Percentiles rank a stretch among this genome's conserved stretches.
phyloP scores from a whole-genome alignment of 306 rosid species.

The Vigna trinervia region DNA sequence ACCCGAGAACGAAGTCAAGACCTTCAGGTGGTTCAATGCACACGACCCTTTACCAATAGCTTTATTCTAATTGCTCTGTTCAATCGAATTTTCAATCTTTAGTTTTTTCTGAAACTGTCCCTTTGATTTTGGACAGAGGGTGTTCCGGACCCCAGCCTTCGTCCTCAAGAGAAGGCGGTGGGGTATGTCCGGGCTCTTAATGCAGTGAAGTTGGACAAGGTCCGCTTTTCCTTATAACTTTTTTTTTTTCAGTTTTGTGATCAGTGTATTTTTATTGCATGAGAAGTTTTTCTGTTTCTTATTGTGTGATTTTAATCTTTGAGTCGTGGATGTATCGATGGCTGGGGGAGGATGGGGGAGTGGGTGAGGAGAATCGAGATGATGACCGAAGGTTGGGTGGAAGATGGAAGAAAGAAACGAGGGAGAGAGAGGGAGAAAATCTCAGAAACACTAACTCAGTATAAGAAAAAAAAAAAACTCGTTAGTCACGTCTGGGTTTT shows the following conservation, averaged over 20 bases:
- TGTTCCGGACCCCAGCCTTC: slow-evolving; percentile 80
- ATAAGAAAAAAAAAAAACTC: too few species aligned
- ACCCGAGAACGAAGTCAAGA: slow-evolving; percentile 94
- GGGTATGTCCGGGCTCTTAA: slow-evolving; percentile 92
- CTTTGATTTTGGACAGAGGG: slow-evolving; percentile 61
- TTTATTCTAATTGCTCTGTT: neutral
- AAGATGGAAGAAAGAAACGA: too few species aligned
- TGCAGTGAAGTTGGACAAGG: slow-evolving; percentile 94
- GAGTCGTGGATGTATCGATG: neutral
- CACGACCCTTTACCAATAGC: neutral
- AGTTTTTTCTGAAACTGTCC: neutral
- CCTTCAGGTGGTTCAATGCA: slow-evolving; percentile 67
- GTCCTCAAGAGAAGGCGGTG: slow-evolving; percentile 86
- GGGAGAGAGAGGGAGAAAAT: too few species aligned
- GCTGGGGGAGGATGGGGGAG: too few species aligned
- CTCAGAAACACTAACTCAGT: too few species aligned
- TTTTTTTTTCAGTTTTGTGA: neutral
- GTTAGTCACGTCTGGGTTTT: too few species aligned
- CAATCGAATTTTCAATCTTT: neutral
- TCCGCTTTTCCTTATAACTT: neutral
- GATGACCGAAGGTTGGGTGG: too few species aligned
- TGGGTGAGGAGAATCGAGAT: too few species aligned
- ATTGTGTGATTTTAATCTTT: neutral
- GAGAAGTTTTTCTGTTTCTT: neutral
- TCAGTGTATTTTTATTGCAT: neutral